A percentile compares a stretch with the other conserved stretches of the same genome.
phyloP scores from a whole-genome alignment of 805 yeast genomes.

The Ogataea angusta region DNA sequence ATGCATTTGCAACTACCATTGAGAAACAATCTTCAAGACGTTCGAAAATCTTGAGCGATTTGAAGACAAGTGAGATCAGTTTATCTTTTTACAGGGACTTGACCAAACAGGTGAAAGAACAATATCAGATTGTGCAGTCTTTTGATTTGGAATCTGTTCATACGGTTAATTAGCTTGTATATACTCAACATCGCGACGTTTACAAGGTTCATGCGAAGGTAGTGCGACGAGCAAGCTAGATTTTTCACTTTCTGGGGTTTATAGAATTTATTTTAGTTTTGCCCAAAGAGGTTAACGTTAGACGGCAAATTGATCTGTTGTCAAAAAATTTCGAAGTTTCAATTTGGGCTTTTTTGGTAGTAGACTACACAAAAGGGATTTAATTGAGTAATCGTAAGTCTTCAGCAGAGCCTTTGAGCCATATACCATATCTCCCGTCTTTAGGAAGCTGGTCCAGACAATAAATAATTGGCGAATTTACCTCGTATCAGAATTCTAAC shows the following conservation, averaged over 20 bases:
- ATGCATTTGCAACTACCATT: constrained; percentile 60
- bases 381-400: background rate
- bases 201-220: background rate
- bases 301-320: constrained; percentile 15
- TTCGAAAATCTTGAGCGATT: constrained; percentile 48
- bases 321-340: constrained; percentile 3
- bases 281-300: background rate
- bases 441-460: no score
- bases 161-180: constrained; percentile 6
- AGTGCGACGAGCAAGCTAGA: background rate
- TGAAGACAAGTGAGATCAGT: constrained; percentile 55
- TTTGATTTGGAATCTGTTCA: constrained; percentile 17
- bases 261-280: background rate
- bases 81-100: constrained; percentile 52
- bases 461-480: no score
- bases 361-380: background rate
- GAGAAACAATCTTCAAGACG: constrained; percentile 60
- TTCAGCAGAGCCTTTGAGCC: background rate
- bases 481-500: no score
- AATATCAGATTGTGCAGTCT: constrained; percentile 17
- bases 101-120: constrained; percentile 22
- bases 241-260: background rate
- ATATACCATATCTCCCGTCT: no score
- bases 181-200: background rate
- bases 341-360: background rate